Evolutionary conservation across 2,329 filamentous ascomycete genomes (phyloP).

Genomic region (Neofusicoccum cordaticola): DNA sequence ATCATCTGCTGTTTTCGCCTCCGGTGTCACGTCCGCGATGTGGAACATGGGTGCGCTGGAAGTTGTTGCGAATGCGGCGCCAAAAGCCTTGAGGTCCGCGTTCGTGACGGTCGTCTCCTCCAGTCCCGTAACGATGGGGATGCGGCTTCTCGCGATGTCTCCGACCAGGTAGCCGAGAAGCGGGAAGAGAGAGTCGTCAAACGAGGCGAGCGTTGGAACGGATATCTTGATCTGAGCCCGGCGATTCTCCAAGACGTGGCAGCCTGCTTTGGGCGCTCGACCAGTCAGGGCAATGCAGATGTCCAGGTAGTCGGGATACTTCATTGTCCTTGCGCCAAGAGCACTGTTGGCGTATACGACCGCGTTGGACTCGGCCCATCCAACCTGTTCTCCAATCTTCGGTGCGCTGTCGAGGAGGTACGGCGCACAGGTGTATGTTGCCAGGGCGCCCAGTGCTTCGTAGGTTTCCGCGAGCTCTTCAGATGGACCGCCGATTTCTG

Average conservation of each 20-base stretch:
- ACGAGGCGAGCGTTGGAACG: too few relatives aligned
- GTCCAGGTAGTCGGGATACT: slow-evolving; percentile 48
- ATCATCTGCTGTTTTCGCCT: slow-evolving; percentile 25
- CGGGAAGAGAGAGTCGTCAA: slow-evolving; percentile 40
- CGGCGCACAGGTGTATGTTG: slow-evolving; percentile 46
- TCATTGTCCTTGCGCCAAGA: slow-evolving; percentile 44
- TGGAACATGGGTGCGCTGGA: slow-evolving; percentile 47
- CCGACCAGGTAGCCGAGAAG: slow-evolving; percentile 42
- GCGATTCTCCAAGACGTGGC: slow-evolving; percentile 28
- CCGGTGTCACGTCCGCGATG: slow-evolving; percentile 40
- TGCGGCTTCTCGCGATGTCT: slow-evolving; percentile 25
- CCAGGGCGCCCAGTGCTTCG: slow-evolving; percentile 39
- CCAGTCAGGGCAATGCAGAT: slow-evolving; percentile 46
- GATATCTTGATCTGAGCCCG: neutral
- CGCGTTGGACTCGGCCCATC: slow-evolving; percentile 48
- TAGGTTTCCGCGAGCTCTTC: slow-evolving; percentile 39
- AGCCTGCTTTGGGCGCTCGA: slow-evolving; percentile 30
- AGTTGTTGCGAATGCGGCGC: slow-evolving; percentile 45
- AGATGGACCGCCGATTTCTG: slow-evolving; percentile 29
- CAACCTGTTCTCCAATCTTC: slow-evolving; percentile 39
- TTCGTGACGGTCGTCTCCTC: slow-evolving; percentile 26
- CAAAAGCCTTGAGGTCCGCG: slow-evolving; percentile 42
- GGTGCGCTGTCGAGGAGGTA: slow-evolving; percentile 40
- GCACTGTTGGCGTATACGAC: slow-evolving; percentile 49
- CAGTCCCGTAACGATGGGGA: slow-evolving; percentile 39